Evolutionary conservation across 1,284 basidiomycete genomes (phyloP), one percentile per base, ranked within the genome.

Genomic region (Phylloporus sp.): DNA sequence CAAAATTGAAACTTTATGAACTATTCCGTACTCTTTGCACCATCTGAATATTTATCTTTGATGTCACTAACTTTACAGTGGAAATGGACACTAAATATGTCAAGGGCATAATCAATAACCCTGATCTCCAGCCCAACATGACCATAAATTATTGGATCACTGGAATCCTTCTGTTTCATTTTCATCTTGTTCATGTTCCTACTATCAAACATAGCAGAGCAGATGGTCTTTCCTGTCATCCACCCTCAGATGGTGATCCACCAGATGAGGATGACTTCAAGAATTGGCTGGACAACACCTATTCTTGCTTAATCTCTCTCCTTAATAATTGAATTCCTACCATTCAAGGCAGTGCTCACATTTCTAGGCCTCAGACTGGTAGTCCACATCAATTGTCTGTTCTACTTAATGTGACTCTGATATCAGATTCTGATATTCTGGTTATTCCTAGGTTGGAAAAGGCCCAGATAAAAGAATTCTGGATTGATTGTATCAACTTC

Each of bases 131-230:
- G 28, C 28, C 47, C 4, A 49, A 49, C 29, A 15, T 18, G 3
- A 58, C 56, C 46, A 58, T 58, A n/a, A 58, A 49, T 11, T 6
- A 18, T 2, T 58, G 49, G 39, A 59, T 59, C 10, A 20, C 34
- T 3, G 34, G 46, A 2, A 57, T 57, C 18, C 56, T 58, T 6
- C 31, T 56, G 2, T 56, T 56, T 13, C 2, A 2, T 1, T 56
- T 56, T 20, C 13, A n/a, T 0, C 34, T 58, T 5, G 29, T 56
- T 26, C n/a, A 24, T 6, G 4, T 46, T 26, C 22, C 15, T 10
- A 3, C 47, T 31, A 18, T 6, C 28, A 3, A 26, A 5, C 37
- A 58, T 13, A 51, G 34, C 2, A 22, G 47, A 5, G 12, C n/a
- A 2, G 47, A 58, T 20, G 15, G 47, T 2, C 47, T 58, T 1